phyloP scores from a whole-genome alignment of 306 rosid species.

The Fagus crenata region DNA sequence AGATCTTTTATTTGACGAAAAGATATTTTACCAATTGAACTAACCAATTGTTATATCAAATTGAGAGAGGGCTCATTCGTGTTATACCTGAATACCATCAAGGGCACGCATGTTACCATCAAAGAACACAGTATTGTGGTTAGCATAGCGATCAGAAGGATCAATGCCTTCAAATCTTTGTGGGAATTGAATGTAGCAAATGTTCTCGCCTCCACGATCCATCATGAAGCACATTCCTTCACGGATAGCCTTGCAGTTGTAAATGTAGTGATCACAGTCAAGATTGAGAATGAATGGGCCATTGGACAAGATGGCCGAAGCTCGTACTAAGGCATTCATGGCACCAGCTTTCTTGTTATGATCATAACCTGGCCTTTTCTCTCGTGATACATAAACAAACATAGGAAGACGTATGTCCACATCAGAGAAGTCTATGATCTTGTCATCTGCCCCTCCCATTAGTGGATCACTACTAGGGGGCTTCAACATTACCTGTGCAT shows the following conservation, averaged over 20 bases:
- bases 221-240: constrained; percentile 68
- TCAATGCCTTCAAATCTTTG: constrained; percentile 61
- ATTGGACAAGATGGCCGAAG: constrained; percentile 52
- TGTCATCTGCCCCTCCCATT: constrained; percentile 36
- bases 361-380: constrained; percentile 56
- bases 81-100: constrained; percentile 42
- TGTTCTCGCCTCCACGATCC: constrained; percentile 57
- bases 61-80: too few relatives aligned
- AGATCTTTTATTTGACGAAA: too few relatives aligned
- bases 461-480: constrained; percentile 50
- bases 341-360: constrained; percentile 63
- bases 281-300: constrained; percentile 60
- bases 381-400: constrained; percentile 52
- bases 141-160: constrained; percentile 59
- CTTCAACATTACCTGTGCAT: constrained; percentile 47
- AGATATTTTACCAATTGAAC: too few relatives aligned
- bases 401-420: constrained; percentile 47
- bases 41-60: too few relatives aligned
- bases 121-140: constrained; percentile 54
- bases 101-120: constrained; percentile 64
- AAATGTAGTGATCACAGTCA: constrained; percentile 57
- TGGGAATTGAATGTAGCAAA: constrained; percentile 57
- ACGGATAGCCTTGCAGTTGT: constrained; percentile 45
- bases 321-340: constrained; percentile 54
- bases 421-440: constrained; percentile 44